phyloP scores from a whole-genome alignment of 257 asterid genomes.

The Verbascum thapsus region DNA sequence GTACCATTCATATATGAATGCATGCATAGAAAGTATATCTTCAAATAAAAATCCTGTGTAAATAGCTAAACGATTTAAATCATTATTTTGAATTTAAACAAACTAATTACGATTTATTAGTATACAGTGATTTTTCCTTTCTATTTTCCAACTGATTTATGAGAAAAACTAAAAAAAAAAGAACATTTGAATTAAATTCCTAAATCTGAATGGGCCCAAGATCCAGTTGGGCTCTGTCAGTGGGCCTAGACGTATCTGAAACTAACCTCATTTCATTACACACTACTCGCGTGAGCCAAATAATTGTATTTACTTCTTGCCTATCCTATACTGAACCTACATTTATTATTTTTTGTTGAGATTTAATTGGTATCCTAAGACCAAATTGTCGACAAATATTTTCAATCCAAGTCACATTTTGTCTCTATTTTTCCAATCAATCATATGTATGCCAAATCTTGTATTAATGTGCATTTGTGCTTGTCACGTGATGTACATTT shows the following conservation, averaged over 20 bases:
- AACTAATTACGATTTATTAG: too few species aligned
- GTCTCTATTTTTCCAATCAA: background rate
- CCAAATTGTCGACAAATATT: conserved; percentile 15
- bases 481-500: too few species aligned
- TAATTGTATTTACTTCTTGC: conserved; percentile 35
- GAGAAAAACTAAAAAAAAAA: background rate
- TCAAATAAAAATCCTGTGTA: too few species aligned
- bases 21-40: too few species aligned
- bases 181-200: conserved; percentile 25
- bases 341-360: conserved; percentile 32
- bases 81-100: too few species aligned
- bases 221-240: conserved; percentile 35
- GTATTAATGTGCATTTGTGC: too few species aligned
- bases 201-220: conserved; percentile 37
- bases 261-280: conserved; percentile 27
- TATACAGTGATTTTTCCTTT: too few species aligned
- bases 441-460: too few species aligned
- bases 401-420: conserved; percentile 5
- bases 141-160: conserved; percentile 14
- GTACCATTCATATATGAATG: too few species aligned
- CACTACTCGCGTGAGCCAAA: conserved; percentile 61
- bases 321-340: background rate
- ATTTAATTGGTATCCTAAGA: conserved; percentile 15
- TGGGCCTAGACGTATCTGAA: conserved; percentile 45
- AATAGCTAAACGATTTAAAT: too few species aligned